A percentile compares a stretch with the other conserved stretches of the same genome.
Conservation (phyloP, 164 flowering plant species). For the Echeveria elegans region DNA sequence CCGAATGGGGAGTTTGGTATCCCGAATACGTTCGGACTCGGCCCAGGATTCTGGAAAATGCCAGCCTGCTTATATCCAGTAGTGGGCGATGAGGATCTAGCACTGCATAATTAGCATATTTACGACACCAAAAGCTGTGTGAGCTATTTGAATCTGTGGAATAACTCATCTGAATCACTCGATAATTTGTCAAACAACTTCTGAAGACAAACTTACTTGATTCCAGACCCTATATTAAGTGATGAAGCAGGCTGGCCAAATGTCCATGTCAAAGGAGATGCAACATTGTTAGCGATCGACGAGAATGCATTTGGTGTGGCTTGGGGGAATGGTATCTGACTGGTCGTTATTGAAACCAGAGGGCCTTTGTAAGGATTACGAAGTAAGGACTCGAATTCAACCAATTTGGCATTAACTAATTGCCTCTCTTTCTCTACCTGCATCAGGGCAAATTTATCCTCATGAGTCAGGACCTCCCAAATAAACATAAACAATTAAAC, state of each 20-base stretch:
- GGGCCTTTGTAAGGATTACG: constrained; percentile 37
- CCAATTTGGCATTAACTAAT: constrained; percentile 51
- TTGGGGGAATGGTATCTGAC: constrained; percentile 25
- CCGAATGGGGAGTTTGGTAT: constrained; percentile 23
- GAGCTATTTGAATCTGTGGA: neutral
- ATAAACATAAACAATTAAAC: neutral
- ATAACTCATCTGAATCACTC: neutral
- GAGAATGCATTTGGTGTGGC: constrained; percentile 21
- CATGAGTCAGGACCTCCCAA: neutral
- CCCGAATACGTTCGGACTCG: constrained; percentile 22
- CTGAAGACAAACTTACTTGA: constrained; percentile 26
- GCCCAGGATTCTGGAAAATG: constrained; percentile 19
- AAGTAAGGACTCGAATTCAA: constrained; percentile 58
- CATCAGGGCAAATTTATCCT: constrained; percentile 7
- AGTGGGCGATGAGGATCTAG: constrained; percentile 25
- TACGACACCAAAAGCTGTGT: neutral
- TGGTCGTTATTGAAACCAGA: constrained; percentile 15
- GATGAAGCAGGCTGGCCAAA: constrained; percentile 49
- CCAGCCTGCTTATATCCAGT: constrained; percentile 31
- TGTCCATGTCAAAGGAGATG: constrained; percentile 45
- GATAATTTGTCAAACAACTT: neutral
- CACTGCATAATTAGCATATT: constrained; percentile 24
- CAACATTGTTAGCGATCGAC: constrained; percentile 21
- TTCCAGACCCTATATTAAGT: constrained; percentile 23
- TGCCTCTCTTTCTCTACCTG: constrained; percentile 87